phyloP scores from a whole-genome alignment of 192 early-diverging fungal genomes.

The Coemansia sp. region DNA sequence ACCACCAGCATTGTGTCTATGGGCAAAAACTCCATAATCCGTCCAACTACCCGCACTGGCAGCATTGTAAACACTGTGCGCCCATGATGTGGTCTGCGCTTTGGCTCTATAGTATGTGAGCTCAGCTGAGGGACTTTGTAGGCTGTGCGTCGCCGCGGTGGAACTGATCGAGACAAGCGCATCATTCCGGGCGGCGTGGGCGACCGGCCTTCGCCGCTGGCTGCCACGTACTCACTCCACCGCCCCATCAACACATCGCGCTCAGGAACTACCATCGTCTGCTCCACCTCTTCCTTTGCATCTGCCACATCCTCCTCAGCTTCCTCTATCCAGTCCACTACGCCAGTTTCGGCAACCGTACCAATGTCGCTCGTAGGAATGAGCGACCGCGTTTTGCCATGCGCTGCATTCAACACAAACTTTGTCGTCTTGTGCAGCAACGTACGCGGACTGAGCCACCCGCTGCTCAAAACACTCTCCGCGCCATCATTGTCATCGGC shows the following conservation, averaged over 20 bases:
- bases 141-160: slow-evolving; percentile 25
- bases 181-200: slow-evolving; percentile 4
- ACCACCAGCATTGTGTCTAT: slow-evolving; percentile 27
- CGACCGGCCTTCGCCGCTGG: neutral
- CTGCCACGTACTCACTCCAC: slow-evolving; percentile 20
- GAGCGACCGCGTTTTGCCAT: slow-evolving; percentile 46
- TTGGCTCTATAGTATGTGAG: neutral
- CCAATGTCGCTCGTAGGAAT: slow-evolving; percentile 37
- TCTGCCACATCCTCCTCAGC: neutral
- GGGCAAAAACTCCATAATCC: slow-evolving; percentile 26
- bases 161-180: neutral
- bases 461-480: neutral
- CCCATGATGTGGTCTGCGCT: neutral
- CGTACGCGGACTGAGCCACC: slow-evolving; percentile 19
- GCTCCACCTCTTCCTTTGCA: neutral
- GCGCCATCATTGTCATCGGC: neutral
- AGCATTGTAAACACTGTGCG: slow-evolving; percentile 20
- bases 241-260: slow-evolving; percentile 30
- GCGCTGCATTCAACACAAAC: slow-evolving; percentile 49
- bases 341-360: slow-evolving; percentile 7
- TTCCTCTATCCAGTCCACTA: slow-evolving; percentile 9
- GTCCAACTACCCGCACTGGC: slow-evolving; percentile 24
- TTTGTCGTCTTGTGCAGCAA: slow-evolving; percentile 44
- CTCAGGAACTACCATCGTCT: slow-evolving; percentile 25
- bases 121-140: neutral